phyloP scores from a whole-genome alignment of 2,329 filamentous ascomycete genomes.

The Fusarium subglutinans region DNA sequence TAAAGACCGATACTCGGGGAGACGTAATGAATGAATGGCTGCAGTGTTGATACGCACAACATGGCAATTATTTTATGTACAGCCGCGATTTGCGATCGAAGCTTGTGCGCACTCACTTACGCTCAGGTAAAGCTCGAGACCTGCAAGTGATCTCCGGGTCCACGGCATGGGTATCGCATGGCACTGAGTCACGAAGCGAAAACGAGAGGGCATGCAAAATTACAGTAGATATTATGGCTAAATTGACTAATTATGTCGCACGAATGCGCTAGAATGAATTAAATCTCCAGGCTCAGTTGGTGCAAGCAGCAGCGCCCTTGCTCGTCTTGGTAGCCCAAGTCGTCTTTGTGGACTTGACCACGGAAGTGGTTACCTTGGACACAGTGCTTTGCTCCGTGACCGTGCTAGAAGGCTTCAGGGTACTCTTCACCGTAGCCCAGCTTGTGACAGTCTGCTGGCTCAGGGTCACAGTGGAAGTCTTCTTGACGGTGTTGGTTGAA shows the following conservation, averaged over 20 bases:
- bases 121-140: constrained; percentile 20
- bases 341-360: constrained; percentile 22
- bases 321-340: constrained; percentile 25
- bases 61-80: neutral
- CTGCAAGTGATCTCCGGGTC: constrained; percentile 25
- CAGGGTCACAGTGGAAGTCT: constrained; percentile 14
- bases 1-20: neutral
- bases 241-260: neutral
- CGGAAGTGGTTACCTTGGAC: constrained; percentile 24
- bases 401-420: constrained; percentile 33
- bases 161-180: constrained; percentile 22
- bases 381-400: constrained; percentile 25
- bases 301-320: constrained; percentile 30
- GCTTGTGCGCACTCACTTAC: constrained; percentile 18
- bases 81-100: neutral
- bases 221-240: neutral
- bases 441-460: constrained; percentile 9
- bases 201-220: neutral
- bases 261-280: neutral
- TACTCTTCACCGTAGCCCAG: constrained; percentile 40
- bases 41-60: neutral
- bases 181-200: neutral
- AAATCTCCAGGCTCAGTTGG: neutral
- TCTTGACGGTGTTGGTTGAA: constrained; percentile 19
- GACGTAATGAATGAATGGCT: neutral